Evolutionary conservation across 306 rosid genomes (phyloP).

Genomic region (Canavalia ensiformis): DNA sequence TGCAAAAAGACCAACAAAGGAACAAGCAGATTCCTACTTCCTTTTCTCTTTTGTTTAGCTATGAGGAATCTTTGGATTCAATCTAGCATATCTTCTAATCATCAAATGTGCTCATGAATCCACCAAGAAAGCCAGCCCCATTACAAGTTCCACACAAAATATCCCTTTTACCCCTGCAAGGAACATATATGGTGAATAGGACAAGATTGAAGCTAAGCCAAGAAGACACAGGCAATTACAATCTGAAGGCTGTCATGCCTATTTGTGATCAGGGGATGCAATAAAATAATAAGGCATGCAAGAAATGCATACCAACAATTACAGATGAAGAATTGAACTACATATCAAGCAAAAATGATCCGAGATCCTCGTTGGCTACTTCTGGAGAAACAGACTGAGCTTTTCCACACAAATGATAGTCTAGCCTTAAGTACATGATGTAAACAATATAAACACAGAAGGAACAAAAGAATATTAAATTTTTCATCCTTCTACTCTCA

Average conservation of each 20-base stretch:
- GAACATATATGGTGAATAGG: constrained; percentile 28
- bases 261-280: background rate
- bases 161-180: constrained; percentile 87
- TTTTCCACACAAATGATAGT: background rate
- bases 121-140: constrained; percentile 96
- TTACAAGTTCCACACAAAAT: constrained; percentile 89
- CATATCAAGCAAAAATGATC: background rate
- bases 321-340: constrained; percentile 1
- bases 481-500: background rate
- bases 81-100: constrained; percentile 53
- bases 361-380: background rate
- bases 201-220: constrained; percentile 10
- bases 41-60: constrained; percentile 28
- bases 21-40: constrained; percentile 38
- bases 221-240: constrained; percentile 18
- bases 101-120: constrained; percentile 90
- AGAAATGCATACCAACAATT: constrained; percentile 1
- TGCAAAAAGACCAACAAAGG: constrained; percentile 32
- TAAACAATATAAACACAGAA: background rate
- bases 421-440: constrained; percentile 1
- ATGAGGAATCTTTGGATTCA: constrained; percentile 37
- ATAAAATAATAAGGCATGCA: background rate
- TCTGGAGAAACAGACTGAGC: background rate
- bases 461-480: background rate
- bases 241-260: background rate